A percentile compares a stretch with the other conserved stretches of the same genome.
Conservation (phyloP, 345 rosid genomes). For the Populus euphratica region DNA sequence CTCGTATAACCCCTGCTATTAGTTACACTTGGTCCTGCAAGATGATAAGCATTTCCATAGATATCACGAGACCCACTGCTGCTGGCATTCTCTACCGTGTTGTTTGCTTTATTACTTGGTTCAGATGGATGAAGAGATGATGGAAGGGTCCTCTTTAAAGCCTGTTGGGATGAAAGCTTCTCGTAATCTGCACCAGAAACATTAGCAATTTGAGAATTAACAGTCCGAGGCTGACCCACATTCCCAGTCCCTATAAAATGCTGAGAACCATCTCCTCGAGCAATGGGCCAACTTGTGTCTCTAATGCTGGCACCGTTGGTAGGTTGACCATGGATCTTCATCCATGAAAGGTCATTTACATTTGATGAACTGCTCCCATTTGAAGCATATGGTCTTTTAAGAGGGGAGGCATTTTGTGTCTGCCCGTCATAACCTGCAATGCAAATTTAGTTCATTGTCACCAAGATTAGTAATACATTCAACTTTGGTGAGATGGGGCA, state of each 20-base stretch:
- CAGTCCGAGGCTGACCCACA: slow-evolving; percentile 29
- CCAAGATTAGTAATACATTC: not conserved
- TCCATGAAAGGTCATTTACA: slow-evolving; percentile 17
- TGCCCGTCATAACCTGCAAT: slow-evolving; percentile 40
- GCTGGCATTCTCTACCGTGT: slow-evolving; percentile 30
- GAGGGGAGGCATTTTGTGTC: slow-evolving; percentile 23
- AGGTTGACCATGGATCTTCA: slow-evolving; percentile 23
- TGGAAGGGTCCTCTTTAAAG: slow-evolving; percentile 55
- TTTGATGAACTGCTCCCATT: slow-evolving; percentile 44
- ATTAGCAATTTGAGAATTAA: slow-evolving; percentile 51
- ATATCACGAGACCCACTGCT: slow-evolving; percentile 39
- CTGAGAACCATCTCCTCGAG: slow-evolving; percentile 33
- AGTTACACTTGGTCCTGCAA: slow-evolving; percentile 36
- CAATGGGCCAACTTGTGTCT: slow-evolving; percentile 19
- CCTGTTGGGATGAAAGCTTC: slow-evolving; percentile 58
- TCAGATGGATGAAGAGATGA: slow-evolving; percentile 34
- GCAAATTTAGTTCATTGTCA: slow-evolving; percentile 9
- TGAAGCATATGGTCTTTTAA: slow-evolving; percentile 25
- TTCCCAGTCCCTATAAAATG: slow-evolving; percentile 34
- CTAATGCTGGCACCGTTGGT: slow-evolving; percentile 21
- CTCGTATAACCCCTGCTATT: slow-evolving; percentile 39
- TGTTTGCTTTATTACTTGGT: slow-evolving; percentile 28
- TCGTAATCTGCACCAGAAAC: slow-evolving; percentile 46
- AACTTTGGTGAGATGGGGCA: not conserved
- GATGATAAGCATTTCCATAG: slow-evolving; percentile 26